phyloP scores from a whole-genome alignment of 371 early-diverging fungal species.

The Mortierella sp. region DNA sequence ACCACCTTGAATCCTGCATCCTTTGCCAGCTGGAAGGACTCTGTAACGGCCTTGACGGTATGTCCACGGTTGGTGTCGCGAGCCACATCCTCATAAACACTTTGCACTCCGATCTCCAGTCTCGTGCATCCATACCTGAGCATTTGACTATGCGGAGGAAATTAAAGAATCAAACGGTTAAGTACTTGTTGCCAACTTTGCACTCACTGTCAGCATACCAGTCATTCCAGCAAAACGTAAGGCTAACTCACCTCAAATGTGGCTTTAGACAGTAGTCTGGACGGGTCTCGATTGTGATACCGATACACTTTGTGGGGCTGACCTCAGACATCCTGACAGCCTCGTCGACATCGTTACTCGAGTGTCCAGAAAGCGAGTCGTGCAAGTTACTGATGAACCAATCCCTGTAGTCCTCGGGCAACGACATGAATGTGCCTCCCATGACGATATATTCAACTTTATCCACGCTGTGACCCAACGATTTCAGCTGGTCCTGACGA shows the following conservation, averaged over 20 bases:
- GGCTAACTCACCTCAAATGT: constrained; percentile 78
- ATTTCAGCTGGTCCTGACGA: constrained; percentile 96
- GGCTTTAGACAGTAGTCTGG: constrained; percentile 99
- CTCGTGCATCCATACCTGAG: constrained; percentile 99
- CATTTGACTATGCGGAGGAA: constrained; percentile 86
- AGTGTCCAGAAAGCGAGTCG: constrained; percentile 98
- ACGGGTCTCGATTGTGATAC: constrained; percentile 99
- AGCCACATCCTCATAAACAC: constrained; percentile 99
- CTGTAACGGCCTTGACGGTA: constrained; percentile 98
- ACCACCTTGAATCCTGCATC: constrained; percentile 99
- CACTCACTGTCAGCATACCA: not conserved
- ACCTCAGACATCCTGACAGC: constrained; percentile 98
- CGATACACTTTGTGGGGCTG: constrained; percentile 98
- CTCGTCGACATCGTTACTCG: constrained; percentile 95
- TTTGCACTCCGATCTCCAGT: constrained; percentile 99
- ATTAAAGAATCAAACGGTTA: not conserved
- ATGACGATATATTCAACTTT: constrained; percentile 99
- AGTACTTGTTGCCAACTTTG: not conserved
- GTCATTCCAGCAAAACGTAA: not conserved
- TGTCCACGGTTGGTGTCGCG: constrained; percentile 99
- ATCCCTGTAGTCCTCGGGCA: constrained; percentile 96
- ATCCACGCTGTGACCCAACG: constrained; percentile 98
- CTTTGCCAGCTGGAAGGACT: constrained; percentile 98
- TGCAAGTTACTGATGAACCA: constrained; percentile 99
- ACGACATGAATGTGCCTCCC: constrained; percentile 99